Evolutionary conservation across 2,329 filamentous ascomycete species (phyloP), one percentile per base, ranked within the genome.

Genomic region (Trichoderma arundinaceum): DNA sequence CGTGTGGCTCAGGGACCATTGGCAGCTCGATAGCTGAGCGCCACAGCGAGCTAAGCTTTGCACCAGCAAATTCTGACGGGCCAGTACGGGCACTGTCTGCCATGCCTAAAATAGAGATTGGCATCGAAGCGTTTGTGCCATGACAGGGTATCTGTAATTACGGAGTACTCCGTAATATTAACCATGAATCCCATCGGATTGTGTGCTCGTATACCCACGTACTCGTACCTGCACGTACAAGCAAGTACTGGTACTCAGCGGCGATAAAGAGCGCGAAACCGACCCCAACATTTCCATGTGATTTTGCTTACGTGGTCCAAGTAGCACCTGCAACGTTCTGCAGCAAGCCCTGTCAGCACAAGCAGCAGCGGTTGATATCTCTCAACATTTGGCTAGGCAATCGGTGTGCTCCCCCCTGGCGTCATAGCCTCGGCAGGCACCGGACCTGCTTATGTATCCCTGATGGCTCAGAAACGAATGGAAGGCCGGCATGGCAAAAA

Each of bases 401-500:
- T 62, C 48, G 48, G 59, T 53, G 38, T 44, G 8, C 28, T 13
- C 12, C 7, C 13, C 59, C 60, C 60, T 59, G 56, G 4, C 56
- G 32, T 35, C 44, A 35, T 57, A 54, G 49, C 49, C 13, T 63
- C 60, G 60, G 49, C 60, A 54, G 39, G 49, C 49, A 54, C 60
- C 60, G 39, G 60, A 17, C 49, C 39, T 28, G 60, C 39, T n/a
- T 35, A 17, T 53, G 7, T 19, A 48, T 59, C 56, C 43, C 41
- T 48, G 41, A 19, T 17, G 13, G 22, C 9, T 59, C 60, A 54
- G 60, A 63, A 63, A 32, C 60, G 39, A 46, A 63, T 46, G 41
- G 49, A 46, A 63, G 32, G 32, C 60, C 49, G 54, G 60, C 60
- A 63, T 28, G 12, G 10, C 32, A 33, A 53, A 63, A 19, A 53